A percentile compares a stretch with the other conserved stretches of the same genome.
Evolutionary conservation across 805 yeast species (phyloP).

Genomic region (Saccharomycopsis selenospora): DNA sequence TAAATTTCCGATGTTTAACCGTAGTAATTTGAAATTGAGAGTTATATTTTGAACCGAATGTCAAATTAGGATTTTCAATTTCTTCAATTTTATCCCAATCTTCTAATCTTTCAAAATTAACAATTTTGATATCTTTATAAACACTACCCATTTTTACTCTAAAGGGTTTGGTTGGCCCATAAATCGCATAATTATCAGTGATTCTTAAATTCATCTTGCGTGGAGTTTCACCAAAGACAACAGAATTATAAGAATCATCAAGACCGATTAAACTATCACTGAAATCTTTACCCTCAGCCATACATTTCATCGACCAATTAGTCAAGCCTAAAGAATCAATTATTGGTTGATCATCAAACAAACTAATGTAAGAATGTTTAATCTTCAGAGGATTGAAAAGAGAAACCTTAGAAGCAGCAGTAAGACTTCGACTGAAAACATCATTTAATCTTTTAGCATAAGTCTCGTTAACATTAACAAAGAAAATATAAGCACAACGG

Average conservation of each 20-base stretch:
- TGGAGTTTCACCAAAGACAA: neutral
- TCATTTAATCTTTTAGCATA: slow-evolving; percentile 8
- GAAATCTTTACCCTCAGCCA: slow-evolving; percentile 32
- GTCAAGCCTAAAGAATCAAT: slow-evolving; percentile 40
- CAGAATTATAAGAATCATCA: too few species aligned
- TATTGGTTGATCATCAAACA: slow-evolving; percentile 35
- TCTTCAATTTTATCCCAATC: slow-evolving; percentile 19
- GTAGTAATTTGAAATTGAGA: neutral
- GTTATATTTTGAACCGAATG: neutral
- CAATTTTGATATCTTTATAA: slow-evolving; percentile 8
- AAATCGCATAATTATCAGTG: slow-evolving; percentile 8
- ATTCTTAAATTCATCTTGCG: slow-evolving; percentile 5
- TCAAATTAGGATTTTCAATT: neutral
- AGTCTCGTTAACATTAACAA: slow-evolving; percentile 23
- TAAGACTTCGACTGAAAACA: neutral
- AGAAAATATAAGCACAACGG: slow-evolving; percentile 49
- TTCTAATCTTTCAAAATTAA: slow-evolving; percentile 17
- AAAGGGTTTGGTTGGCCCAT: slow-evolving; percentile 7
- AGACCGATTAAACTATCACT: neutral
- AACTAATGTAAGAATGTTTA: slow-evolving; percentile 20
- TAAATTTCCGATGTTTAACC: neutral
- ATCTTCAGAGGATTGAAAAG: slow-evolving; percentile 25
- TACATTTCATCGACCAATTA: slow-evolving; percentile 34
- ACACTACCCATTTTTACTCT: slow-evolving; percentile 11
- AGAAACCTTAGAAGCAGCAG: neutral